Evolutionary conservation across 148 eudicot genomes (phyloP).

Genomic region (Rhododendron williamsianum): DNA sequence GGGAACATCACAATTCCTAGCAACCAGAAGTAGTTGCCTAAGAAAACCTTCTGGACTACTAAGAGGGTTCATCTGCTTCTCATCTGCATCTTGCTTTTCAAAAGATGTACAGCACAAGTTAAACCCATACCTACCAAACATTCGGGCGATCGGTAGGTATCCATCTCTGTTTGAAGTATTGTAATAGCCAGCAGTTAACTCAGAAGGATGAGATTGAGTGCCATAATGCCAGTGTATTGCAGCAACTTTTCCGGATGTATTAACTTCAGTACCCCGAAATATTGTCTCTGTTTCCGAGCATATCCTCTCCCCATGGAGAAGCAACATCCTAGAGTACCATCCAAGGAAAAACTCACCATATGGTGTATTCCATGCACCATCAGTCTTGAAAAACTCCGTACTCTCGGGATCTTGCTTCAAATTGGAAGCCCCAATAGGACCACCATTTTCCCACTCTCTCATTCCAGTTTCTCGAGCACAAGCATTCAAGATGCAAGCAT

Average conservation of each 20-base stretch:
- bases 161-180: conserved; percentile 37
- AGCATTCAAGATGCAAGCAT: conserved; percentile 44
- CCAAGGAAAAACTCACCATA: conserved; percentile 48
- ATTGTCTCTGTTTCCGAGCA: conserved; percentile 35
- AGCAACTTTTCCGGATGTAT: conserved; percentile 38
- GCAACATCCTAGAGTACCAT: conserved; percentile 50
- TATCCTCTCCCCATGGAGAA: conserved; percentile 45
- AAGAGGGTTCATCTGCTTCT: conserved; percentile 21
- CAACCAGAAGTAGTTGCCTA: conserved; percentile 28
- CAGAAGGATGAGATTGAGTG: conserved; percentile 38
- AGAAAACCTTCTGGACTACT: conserved; percentile 45
- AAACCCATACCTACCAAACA: conserved; percentile 39
- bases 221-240: conserved; percentile 44
- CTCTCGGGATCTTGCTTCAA: conserved; percentile 33
- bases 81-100: conserved; percentile 36
- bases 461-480: conserved; percentile 29
- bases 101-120: conserved; percentile 31
- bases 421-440: conserved; percentile 36
- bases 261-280: conserved; percentile 33
- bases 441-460: conserved; percentile 35
- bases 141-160: conserved; percentile 31
- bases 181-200: conserved; percentile 48
- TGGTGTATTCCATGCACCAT: conserved; percentile 37
- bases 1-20: conserved; percentile 31
- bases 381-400: conserved; percentile 31